Conservation (phyloP, 306 rosid genomes). For the Rosa lucieae region DNA sequence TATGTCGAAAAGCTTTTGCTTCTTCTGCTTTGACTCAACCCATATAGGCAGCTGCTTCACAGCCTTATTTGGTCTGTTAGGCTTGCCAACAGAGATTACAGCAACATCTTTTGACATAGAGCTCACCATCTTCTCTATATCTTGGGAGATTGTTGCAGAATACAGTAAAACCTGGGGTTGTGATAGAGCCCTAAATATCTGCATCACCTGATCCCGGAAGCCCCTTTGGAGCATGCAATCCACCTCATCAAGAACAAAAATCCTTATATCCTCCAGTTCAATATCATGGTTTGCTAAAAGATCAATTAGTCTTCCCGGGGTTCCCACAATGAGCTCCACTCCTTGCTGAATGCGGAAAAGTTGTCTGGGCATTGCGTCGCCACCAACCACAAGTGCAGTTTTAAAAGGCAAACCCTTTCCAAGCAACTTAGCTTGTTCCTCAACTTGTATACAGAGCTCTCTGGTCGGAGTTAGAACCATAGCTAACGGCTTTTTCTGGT, state of each 20-base stretch:
- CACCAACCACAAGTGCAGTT: constrained; percentile 93
- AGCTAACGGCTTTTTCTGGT: constrained; percentile 58
- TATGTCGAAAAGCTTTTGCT: constrained; percentile 78
- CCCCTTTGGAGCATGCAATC: constrained; percentile 84
- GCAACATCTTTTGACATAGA: constrained; percentile 48
- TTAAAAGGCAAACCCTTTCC: constrained; percentile 79
- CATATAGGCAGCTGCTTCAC: constrained; percentile 81
- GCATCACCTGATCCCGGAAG: constrained; percentile 80
- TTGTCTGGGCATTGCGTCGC: constrained; percentile 83
- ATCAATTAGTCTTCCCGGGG: constrained; percentile 84
- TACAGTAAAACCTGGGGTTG: constrained; percentile 80
- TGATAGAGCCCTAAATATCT: constrained; percentile 62
- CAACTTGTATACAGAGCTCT: constrained; percentile 80
- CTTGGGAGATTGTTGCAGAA: constrained; percentile 76
- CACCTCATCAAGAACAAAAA: constrained; percentile 82
- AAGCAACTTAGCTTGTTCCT: constrained; percentile 74
- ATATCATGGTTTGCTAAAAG: constrained; percentile 65
- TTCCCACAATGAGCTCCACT: constrained; percentile 77
- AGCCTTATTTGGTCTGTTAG: constrained; percentile 69
- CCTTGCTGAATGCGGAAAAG: constrained; percentile 75
- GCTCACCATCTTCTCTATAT: constrained; percentile 63
- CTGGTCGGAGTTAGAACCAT: constrained; percentile 80
- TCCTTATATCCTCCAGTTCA: constrained; percentile 53
- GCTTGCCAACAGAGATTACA: constrained; percentile 58
- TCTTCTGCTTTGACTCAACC: constrained; percentile 82